Base-by-base conservation (phyloP, 2,329 filamentous ascomycete genomes). In the Curvularia verruculosa region DNA sequence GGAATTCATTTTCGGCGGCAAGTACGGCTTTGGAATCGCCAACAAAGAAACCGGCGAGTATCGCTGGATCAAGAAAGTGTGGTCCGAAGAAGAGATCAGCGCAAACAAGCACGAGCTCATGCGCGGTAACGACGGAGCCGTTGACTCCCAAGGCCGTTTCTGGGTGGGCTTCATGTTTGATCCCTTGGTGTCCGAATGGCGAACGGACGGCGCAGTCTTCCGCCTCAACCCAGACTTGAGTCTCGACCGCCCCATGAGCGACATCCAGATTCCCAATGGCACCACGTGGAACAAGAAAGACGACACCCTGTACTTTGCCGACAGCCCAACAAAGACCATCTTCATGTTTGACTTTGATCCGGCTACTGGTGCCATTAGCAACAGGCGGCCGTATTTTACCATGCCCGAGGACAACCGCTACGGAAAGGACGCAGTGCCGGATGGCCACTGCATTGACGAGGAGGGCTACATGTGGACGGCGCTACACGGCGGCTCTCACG, bases 131-230 rank as follows among this genome's bases (percentile, higher is more conserved):
- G 93, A 96, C 71, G 92, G 92, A 45, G 89, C 87, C 5, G 87
- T 91, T 49, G 92, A 96, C 71, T 87, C 87, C 24, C 83, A 87
- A 60, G 92, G 93, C 29, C 82, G 91, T 31, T 95, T 94, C 78
- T 96, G 91, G 89, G 82, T 92, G 5, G 91, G 92, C 7, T 85
- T 85, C 60, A 96, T 96, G 90, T 95, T 91, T 61, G 91, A 96
- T 70, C 89, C 91, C 53, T 80, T 87, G 68, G 80, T 70, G 5
- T 83, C 88, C 74, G 84, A 76, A 31, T 58, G 85, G 44, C 84
- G 67, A 26, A 72, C 76, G 46, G 79, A 81, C 89, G 92, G 91
- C 48, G 83, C 87, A 12, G 81, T 96, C 18, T 90, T 89, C 78
- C 84, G 89, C 56, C 88, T 96, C 68, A 84, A 89, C 71, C 80